Evolutionary conservation across 148 eudicot genomes (phyloP), one percentile per base, ranked within the genome.

Genomic region (Simmondsia chinensis): DNA sequence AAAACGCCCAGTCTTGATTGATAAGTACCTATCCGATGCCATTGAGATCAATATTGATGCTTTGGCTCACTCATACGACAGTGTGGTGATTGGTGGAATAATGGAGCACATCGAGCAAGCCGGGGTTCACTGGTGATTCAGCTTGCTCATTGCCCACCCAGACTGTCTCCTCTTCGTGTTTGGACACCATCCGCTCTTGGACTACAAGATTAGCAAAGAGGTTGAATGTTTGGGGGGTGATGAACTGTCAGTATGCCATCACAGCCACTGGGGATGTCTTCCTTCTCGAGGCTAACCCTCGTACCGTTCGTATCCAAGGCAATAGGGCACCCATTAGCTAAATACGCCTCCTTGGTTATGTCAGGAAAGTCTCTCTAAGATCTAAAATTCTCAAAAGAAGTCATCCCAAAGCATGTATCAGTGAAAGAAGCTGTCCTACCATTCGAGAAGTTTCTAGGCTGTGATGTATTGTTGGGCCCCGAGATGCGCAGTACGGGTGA

Each of bases 51-150:
- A 93, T 63, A 48, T 93, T 15, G 99, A 86, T 51, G 73, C 94
- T 12, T 76, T 93, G 52, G 79, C 99, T 0, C 96, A 93, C 50
- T 66, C 56, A 0, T 59, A 82, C 19, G 91, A 91, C 7, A 86
- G 86, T 61, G 96, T 93, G 33, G 96, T 93, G 39, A 93, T 93
- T 51, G 99, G 99, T 53, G 99, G 99, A 30, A 93, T 86, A 26
- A 93, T 93, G 96, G 99, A 82, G 70, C 99, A 86, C 59, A 87
- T 93, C 36, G 96, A 93, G 63, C 94, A 93, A 54, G 99, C 96
- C 4, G 94, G 99, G 11, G 85, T 87, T n/a, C 99, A 93, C 58
- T 2, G 99, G 99, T 27, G 94, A 93, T 46, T 93, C 99, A 9
- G 99, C 99, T 16, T 93, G 99, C 59, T 75, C 71, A 24, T 41